Evolutionary conservation across 2,329 filamentous ascomycete species (phyloP).

Genomic region (Bipolaris sorokiniana): DNA sequence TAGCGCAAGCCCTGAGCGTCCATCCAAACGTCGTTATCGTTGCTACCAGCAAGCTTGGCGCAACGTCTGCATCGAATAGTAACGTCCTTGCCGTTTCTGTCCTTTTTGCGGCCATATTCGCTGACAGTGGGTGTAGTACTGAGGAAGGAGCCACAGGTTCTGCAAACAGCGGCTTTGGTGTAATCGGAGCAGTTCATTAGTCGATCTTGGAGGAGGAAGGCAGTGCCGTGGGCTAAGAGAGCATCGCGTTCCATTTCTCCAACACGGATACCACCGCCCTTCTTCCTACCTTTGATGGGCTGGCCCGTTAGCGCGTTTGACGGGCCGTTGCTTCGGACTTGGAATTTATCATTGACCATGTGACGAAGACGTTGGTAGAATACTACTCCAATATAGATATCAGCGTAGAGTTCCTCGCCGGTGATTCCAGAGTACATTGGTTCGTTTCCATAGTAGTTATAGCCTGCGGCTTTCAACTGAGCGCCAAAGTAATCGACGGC

Average conservation of each 20-base stretch:
- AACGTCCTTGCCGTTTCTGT: slow-evolving; percentile 67
- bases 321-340: slow-evolving; percentile 55
- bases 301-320: slow-evolving; percentile 63
- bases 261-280: slow-evolving; percentile 97
- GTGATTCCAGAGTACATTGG: slow-evolving; percentile 99
- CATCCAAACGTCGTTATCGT: slow-evolving; percentile 73
- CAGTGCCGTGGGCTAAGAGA: slow-evolving; percentile 90
- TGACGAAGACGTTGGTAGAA: slow-evolving; percentile 98
- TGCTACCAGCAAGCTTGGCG: slow-evolving; percentile 61
- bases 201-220: slow-evolving; percentile 92
- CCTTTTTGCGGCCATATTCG: slow-evolving; percentile 63
- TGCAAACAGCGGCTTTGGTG: slow-evolving; percentile 86
- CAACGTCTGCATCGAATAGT: slow-evolving; percentile 82
- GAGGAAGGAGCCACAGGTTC: slow-evolving; percentile 86
- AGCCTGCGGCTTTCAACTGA: slow-evolving; percentile 87
- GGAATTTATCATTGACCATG: slow-evolving; percentile 99
- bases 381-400: slow-evolving; percentile 96
- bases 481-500: slow-evolving; percentile 95
- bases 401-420: slow-evolving; percentile 63
- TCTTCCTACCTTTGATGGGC: slow-evolving; percentile 94
- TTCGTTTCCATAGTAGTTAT: slow-evolving; percentile 98
- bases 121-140: slow-evolving; percentile 79
- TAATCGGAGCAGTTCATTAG: slow-evolving; percentile 98
- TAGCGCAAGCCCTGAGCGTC: slow-evolving; percentile 85
- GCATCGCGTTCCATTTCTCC: slow-evolving; percentile 99